Evolutionary conservation across 306 rosid genomes (phyloP).

Genomic region (Cucurbita argyrosperma): DNA sequence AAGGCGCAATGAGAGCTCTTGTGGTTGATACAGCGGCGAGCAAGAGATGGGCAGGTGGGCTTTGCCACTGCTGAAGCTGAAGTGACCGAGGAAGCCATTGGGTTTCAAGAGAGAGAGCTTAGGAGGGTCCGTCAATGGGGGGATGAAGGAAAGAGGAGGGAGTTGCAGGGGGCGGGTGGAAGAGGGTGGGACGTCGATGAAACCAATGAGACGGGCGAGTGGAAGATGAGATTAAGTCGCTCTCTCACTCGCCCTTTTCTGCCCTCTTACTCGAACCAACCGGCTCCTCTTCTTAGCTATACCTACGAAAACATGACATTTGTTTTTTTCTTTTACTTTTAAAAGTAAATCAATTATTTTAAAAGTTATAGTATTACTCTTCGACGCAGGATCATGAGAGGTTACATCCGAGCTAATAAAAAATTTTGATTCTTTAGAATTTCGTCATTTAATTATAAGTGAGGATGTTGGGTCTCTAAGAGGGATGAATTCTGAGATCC

Average conservation of each 20-base stretch:
- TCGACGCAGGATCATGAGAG: no score
- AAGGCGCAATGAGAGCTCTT: slow-evolving; percentile 12
- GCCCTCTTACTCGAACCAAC: background rate
- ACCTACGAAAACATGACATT: no score
- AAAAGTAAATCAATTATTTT: no score
- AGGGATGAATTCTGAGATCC: no score
- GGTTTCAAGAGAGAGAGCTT: slow-evolving; percentile 1
- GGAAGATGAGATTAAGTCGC: background rate
- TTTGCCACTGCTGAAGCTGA: slow-evolving; percentile 28
- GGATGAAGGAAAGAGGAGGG: background rate
- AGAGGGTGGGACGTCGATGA: background rate
- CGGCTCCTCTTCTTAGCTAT: background rate
- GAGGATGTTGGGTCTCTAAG: no score
- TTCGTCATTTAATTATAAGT: no score
- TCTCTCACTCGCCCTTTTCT: background rate
- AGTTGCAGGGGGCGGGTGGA: background rate
- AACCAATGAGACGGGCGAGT: slow-evolving; percentile 1
- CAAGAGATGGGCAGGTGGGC: slow-evolving; percentile 16
- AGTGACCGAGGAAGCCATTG: slow-evolving; percentile 24
- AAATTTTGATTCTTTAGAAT: no score
- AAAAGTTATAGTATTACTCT: no score
- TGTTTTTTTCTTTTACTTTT: no score
- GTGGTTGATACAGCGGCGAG: slow-evolving; percentile 3
- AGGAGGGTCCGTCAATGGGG: slow-evolving; percentile 11
- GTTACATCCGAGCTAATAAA: no score